These are phyloP conservation scores for Crotalaria pallida DNA, from an alignment of 306 rosid genomes.

Conservation along the genomic window DNA sequence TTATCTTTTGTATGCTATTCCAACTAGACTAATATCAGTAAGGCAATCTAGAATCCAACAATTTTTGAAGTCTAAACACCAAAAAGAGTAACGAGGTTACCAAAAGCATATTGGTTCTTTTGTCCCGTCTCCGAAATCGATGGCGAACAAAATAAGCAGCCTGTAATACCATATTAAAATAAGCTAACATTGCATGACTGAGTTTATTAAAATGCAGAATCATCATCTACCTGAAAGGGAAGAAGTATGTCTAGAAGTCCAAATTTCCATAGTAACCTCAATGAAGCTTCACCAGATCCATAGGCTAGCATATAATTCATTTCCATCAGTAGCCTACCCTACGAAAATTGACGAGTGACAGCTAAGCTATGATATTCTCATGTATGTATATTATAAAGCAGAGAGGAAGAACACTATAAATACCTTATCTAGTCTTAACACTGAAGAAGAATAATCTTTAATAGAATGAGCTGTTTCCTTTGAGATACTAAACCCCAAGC, in stretches of 20 bases:
- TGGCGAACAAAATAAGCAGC: conserved; percentile 69
- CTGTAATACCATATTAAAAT: conserved; percentile 42
- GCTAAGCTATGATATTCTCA: conserved; percentile 18
- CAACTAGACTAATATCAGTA: background rate
- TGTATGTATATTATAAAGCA: conserved; percentile 11
- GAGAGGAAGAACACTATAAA: conserved; percentile 15
- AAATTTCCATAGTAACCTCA: conserved; percentile 76
- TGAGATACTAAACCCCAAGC: conserved; percentile 69
- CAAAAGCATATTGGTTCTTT: conserved; percentile 86
- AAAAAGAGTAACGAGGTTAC: conserved; percentile 31
- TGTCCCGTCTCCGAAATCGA: conserved; percentile 76
- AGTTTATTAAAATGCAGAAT: conserved; percentile 9
- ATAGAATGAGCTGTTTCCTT: conserved; percentile 70
- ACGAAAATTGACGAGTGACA: conserved; percentile 23
- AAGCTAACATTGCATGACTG: conserved; percentile 10
- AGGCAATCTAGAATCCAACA: background rate
- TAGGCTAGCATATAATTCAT: conserved; percentile 84
- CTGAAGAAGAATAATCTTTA: conserved; percentile 42
- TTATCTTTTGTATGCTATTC: background rate
- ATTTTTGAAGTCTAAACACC: conserved; percentile 13
- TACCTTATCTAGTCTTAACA: conserved; percentile 78
- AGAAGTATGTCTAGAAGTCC: conserved; percentile 82
- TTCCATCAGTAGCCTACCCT: conserved; percentile 88
- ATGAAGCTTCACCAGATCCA: conserved; percentile 86
- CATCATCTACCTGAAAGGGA: conserved; percentile 58